Evolutionary conservation across 495 filamentous ascomycete genomes (phyloP).

Genomic region (Penicillium simplicissimum): DNA sequence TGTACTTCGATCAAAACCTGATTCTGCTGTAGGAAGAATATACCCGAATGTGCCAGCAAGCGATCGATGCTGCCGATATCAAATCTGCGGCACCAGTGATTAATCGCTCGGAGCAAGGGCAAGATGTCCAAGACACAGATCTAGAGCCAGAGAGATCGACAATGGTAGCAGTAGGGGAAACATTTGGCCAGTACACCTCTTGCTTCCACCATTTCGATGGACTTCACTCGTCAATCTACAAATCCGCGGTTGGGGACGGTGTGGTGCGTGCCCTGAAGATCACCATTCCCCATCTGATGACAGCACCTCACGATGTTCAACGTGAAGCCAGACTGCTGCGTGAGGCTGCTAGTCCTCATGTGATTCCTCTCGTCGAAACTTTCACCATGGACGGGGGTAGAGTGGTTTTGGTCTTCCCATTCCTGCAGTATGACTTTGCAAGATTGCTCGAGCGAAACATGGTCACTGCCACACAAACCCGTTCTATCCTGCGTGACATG

Average conservation of each 20-base stretch:
- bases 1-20: background rate
- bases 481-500: slow-evolving; percentile 59
- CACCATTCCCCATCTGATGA: slow-evolving; percentile 69
- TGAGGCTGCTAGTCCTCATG: slow-evolving; percentile 45
- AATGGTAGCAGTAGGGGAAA: slow-evolving; percentile 32
- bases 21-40: slow-evolving; percentile 46
- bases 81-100: slow-evolving; percentile 21
- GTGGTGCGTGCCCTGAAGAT: slow-evolving; percentile 78
- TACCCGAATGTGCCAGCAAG: slow-evolving; percentile 42
- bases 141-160: background rate
- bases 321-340: slow-evolving; percentile 75
- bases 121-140: slow-evolving; percentile 15
- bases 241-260: slow-evolving; percentile 41
- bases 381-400: slow-evolving; percentile 70
- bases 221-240: slow-evolving; percentile 82
- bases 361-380: slow-evolving; percentile 69
- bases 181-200: slow-evolving; percentile 68
- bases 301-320: slow-evolving; percentile 75
- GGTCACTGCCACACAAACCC: slow-evolving; percentile 47
- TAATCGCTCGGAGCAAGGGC: slow-evolving; percentile 19
- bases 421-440: slow-evolving; percentile 69
- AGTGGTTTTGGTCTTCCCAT: slow-evolving; percentile 82
- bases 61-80: slow-evolving; percentile 36
- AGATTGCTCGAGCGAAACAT: slow-evolving; percentile 54
- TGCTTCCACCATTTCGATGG: slow-evolving; percentile 74